These are phyloP conservation scores for Orobanche coerulescens DNA, from an alignment of 257 asterid species.

Conservation along the genomic window DNA sequence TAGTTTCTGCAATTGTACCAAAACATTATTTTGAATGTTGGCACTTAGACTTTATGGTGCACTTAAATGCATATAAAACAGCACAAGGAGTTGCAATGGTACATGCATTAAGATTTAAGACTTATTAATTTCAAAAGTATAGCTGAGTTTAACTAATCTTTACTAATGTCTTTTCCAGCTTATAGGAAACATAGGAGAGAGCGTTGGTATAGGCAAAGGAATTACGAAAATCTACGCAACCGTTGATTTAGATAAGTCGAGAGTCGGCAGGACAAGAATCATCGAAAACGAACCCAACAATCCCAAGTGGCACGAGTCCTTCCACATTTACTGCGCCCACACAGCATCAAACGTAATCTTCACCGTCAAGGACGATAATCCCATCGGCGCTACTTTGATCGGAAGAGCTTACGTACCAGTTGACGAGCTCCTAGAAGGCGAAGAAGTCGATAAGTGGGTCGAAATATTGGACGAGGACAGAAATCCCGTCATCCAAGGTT, in stretches of 20 bases:
- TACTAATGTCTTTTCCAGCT: not conserved
- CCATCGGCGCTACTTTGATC: not conserved
- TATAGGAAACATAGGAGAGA: not conserved
- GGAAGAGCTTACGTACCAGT: not conserved
- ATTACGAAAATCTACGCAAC: not conserved
- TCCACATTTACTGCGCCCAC: not conserved
- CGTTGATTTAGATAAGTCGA: not conserved
- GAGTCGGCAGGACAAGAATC: not conserved
- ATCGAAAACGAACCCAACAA: not conserved
- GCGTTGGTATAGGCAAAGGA: not conserved
- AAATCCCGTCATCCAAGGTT: not conserved
- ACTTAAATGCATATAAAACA: too few species aligned
- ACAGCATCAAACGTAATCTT: not conserved
- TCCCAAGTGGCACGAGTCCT: conserved; percentile 1
- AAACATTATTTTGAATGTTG: too few species aligned
- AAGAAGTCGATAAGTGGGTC: not conserved
- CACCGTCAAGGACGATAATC: conserved; percentile 2
- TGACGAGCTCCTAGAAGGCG: not conserved
- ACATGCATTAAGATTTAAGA: too few species aligned
- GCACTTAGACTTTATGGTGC: too few species aligned
- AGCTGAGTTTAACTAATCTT: conserved; percentile 17
- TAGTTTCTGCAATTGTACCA: too few species aligned
- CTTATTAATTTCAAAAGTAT: too few species aligned
- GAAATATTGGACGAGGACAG: not conserved
- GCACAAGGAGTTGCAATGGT: too few species aligned